Conservation (phyloP, 2,329 filamentous ascomycete genomes). For the Colletotrichum scovillei region DNA sequence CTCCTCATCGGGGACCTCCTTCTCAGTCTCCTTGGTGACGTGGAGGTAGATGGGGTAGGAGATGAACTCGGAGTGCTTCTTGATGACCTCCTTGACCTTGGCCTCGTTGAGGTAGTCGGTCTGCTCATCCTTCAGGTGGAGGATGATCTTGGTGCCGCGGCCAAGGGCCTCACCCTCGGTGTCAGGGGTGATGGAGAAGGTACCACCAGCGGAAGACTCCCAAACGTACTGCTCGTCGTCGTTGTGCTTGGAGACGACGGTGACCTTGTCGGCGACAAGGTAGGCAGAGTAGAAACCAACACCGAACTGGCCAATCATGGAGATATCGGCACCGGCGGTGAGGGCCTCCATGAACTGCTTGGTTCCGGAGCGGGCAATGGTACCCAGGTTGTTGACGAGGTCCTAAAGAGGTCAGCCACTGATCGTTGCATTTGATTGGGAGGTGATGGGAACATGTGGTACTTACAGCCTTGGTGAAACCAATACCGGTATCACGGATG, state of each 20-base stretch:
- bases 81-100: constrained; percentile 99
- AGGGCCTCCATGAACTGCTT: constrained; percentile 99
- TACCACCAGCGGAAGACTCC: constrained; percentile 97
- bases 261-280: constrained; percentile 97
- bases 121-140: constrained; percentile 99
- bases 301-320: constrained; percentile 99
- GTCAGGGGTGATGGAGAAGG: constrained; percentile 92
- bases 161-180: constrained; percentile 91
- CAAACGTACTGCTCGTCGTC: constrained; percentile 99
- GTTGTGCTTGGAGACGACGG: constrained; percentile 98
- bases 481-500: constrained; percentile 97
- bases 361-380: constrained; percentile 97
- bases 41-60: constrained; percentile 99
- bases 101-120: constrained; percentile 97
- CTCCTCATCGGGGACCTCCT: constrained; percentile 96
- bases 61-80: constrained; percentile 99
- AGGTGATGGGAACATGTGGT: not conserved
- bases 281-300: constrained; percentile 99
- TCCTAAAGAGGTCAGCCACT: constrained; percentile 70
- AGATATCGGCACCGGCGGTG: constrained; percentile 97
- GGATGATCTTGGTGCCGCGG: constrained; percentile 97
- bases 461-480: constrained; percentile 99
- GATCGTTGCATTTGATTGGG: not conserved
- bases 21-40: constrained; percentile 99
- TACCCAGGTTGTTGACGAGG: constrained; percentile 99